Base-by-base conservation (phyloP, 2,329 filamentous ascomycete species). In the Colletotrichum sp. region DNA sequence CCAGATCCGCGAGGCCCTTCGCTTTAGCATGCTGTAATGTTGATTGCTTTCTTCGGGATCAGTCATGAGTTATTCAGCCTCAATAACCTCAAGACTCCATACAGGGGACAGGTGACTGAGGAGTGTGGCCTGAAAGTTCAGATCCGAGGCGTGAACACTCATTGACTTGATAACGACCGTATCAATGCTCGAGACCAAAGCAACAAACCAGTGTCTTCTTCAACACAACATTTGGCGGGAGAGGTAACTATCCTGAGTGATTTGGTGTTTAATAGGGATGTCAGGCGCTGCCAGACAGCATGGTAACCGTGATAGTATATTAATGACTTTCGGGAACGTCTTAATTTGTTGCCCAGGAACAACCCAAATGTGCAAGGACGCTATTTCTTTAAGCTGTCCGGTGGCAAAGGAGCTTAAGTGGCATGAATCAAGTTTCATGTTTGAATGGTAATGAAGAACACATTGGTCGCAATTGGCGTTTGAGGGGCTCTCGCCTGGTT, bases 191-290 rank as follows among this genome's bases (percentile, higher is more conserved):
- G 5, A 48, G 18, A 7, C 39, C 9, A n/a, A n/a, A 48, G 9
- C 18, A 10, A n/a, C 1, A 1, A 8, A n/a, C 2, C 18, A 6
- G 9, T n/a, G 18, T 32, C 30, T 32, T 5, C 30, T 32, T 30
- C 28, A 30, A 30, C 28, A 7, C 28, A 30, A 30, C 9, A 30
- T 18, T 2, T n/a, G 43, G 18, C 43, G 43, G 18, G 18, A 48
- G 43, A 21, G 10, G n/a, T 13, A 7, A 7, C 43, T 13, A 48
- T 13, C 9, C n/a, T 48, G n/a, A 48, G n/a, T 4, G 10, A 48
- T 0, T 2, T 1, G 9, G 3, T 2, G 3, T 13, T 48, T 48
- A 2, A 48, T 12, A 21, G n/a, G 6, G 4, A 1, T 21, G 0
- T 21, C 9, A n/a, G 5, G 18, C 39, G 16, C 8, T 43, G 8